Percentiles rank a stretch among this genome's conserved stretches.
Conservation (phyloP, 1,139 yeast genomes). For the Saccharomyces hybrid region DNA sequence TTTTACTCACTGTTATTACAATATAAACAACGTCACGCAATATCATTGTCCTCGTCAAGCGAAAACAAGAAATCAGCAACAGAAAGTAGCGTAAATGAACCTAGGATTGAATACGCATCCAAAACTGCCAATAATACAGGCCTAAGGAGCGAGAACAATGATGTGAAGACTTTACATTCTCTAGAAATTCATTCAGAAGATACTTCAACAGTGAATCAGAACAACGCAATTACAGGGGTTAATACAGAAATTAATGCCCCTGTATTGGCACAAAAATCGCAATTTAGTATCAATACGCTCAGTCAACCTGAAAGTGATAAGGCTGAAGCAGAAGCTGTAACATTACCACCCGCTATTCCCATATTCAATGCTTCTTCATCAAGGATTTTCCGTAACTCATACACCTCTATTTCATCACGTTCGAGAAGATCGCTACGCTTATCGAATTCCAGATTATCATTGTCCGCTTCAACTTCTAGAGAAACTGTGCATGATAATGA, state of each 20-base stretch:
- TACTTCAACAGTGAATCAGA: not conserved
- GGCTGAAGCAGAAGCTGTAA: not conserved
- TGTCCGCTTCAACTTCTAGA: slow-evolving; percentile 8
- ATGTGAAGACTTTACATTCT: not conserved
- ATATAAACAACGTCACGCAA: slow-evolving; percentile 55
- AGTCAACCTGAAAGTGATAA: slow-evolving; percentile 8
- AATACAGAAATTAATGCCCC: slow-evolving; percentile 21
- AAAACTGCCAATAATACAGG: not conserved
- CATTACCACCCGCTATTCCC: slow-evolving; percentile 16
- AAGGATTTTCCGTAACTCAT: slow-evolving; percentile 19
- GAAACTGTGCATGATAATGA: slow-evolving; percentile 6
- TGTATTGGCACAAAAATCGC: slow-evolving; percentile 25
- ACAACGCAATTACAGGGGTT: not conserved
- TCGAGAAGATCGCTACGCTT: not conserved
- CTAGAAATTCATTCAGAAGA: not conserved
- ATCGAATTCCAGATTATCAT: slow-evolving; percentile 4
- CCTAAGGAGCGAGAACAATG: not conserved
- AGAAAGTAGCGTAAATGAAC: slow-evolving; percentile 4
- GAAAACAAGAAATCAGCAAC: slow-evolving; percentile 12
- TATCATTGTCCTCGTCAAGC: slow-evolving; percentile 3
- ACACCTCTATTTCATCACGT: not conserved
- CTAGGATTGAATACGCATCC: not conserved
- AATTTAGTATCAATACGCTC: slow-evolving; percentile 26
- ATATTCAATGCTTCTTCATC: slow-evolving; percentile 27
- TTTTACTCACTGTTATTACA: slow-evolving; percentile 78